Conservation (phyloP, 2,329 filamentous ascomycete genomes). For the Hymenoscyphus albidus region DNA sequence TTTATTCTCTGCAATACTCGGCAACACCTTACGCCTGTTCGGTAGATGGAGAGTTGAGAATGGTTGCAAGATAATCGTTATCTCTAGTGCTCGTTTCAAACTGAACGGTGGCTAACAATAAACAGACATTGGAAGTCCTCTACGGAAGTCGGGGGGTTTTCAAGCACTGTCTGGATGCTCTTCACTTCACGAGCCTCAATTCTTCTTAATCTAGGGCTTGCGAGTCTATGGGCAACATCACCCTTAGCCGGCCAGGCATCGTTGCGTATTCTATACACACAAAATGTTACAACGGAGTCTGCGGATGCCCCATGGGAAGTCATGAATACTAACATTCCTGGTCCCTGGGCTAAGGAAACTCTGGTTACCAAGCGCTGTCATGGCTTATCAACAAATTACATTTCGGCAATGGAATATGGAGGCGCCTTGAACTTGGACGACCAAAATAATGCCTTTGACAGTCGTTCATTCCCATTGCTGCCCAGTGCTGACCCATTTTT, state of each 20-base stretch:
- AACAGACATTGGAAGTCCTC: not conserved
- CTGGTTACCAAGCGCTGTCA: not conserved
- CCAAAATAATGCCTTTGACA: not conserved
- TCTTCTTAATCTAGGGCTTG: not conserved
- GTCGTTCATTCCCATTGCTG: not conserved
- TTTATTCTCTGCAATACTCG: not conserved
- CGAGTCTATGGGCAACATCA: not conserved
- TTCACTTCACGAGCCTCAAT: not conserved
- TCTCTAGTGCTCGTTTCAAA: not conserved
- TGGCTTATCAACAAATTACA: not conserved
- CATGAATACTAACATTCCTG: not conserved
- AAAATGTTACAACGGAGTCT: not conserved
- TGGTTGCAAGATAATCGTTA: not conserved
- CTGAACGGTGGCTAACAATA: not conserved
- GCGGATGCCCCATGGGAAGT: not conserved
- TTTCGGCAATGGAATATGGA: not conserved
- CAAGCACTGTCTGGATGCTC: not conserved
- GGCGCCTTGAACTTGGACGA: not conserved
- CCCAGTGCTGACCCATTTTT: not conserved
- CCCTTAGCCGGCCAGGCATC: not conserved
- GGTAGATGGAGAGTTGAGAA: not conserved
- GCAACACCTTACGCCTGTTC: not conserved
- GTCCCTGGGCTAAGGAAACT: not conserved
- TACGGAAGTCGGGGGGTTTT: not conserved
- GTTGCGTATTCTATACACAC: not conserved